A percentile compares a stretch with the other conserved stretches of the same genome.
Evolutionary conservation across 2,329 filamentous ascomycete genomes (phyloP).

Genomic region (Phaeophleospora eucalypticola): DNA sequence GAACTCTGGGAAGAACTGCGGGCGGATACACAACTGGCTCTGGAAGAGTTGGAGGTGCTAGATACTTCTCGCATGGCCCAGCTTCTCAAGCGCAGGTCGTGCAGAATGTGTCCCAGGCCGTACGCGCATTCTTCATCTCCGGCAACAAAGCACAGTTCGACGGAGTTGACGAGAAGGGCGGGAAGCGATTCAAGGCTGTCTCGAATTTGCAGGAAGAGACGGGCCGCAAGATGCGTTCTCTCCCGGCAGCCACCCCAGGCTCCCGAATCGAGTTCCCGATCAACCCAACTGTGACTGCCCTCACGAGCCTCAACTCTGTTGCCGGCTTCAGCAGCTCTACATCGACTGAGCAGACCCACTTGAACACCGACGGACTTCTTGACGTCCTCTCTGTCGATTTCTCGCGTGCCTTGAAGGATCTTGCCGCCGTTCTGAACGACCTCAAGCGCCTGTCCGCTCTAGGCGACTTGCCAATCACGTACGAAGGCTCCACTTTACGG

Average conservation of each 20-base stretch:
- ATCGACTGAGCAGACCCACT: slow-evolving; percentile 49
- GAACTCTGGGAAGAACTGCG: slow-evolving; percentile 75
- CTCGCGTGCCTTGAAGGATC: slow-evolving; percentile 76
- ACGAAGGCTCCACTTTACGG: slow-evolving; percentile 66
- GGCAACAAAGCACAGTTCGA: slow-evolving; percentile 86
- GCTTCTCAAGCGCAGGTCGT: slow-evolving; percentile 84
- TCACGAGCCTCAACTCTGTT: slow-evolving; percentile 65
- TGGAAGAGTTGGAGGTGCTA: slow-evolving; percentile 64
- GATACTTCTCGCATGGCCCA: slow-evolving; percentile 88
- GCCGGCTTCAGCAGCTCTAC: slow-evolving; percentile 45
- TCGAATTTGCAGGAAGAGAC: slow-evolving; percentile 70
- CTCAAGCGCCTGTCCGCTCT: slow-evolving; percentile 70
- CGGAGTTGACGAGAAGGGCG: slow-evolving; percentile 65
- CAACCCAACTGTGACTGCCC: slow-evolving; percentile 82
- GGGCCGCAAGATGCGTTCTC: slow-evolving; percentile 60
- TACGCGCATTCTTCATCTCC: slow-evolving; percentile 87
- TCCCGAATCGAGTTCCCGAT: slow-evolving; percentile 85
- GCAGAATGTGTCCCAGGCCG: slow-evolving; percentile 89
- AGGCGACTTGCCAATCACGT: slow-evolving; percentile 76
- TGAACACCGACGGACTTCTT: slow-evolving; percentile 80
- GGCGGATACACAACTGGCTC: slow-evolving; percentile 75
- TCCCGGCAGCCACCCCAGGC: slow-evolving; percentile 60
- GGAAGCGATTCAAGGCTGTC: slow-evolving; percentile 76
- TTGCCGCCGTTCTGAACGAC: slow-evolving; percentile 74
- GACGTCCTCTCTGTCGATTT: slow-evolving; percentile 86